A percentile compares a stretch with the other conserved stretches of the same genome.
Conservation (phyloP, 768 basidiomycete species). For the Cystobasidium onofrii region DNA sequence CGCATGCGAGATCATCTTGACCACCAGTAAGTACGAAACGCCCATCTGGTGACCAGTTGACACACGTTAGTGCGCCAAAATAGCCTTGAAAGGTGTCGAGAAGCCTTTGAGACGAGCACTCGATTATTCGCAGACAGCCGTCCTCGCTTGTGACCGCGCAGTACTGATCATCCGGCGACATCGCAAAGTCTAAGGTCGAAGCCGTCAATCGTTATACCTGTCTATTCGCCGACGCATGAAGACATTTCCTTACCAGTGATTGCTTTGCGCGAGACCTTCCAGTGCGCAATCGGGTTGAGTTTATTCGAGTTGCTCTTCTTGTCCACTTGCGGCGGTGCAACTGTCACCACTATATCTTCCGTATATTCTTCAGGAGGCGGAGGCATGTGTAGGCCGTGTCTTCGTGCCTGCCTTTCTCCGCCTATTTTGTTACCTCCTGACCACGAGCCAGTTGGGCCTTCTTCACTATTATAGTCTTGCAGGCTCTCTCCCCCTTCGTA, state of each 20-base stretch:
- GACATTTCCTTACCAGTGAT: conserved; percentile 51
- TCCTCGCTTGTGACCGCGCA: conserved; percentile 88
- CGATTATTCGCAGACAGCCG: conserved; percentile 80
- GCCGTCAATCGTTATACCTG: not conserved
- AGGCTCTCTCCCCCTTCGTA: conserved; percentile 67
- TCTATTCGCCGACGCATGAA: conserved; percentile 46
- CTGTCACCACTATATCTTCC: conserved; percentile 42
- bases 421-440: not conserved
- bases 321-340: conserved; percentile 50
- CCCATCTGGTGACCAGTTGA: conserved; percentile 92
- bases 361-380: conserved; percentile 48
- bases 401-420: not conserved
- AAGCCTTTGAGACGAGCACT: conserved; percentile 54
- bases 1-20: conserved; percentile 89
- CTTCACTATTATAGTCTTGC: conserved; percentile 29
- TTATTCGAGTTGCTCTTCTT: conserved; percentile 52
- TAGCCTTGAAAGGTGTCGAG: conserved; percentile 90
- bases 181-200: conserved; percentile 62
- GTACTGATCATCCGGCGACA: conserved; percentile 85
- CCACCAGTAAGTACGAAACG: conserved; percentile 93
- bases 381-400: conserved; percentile 71
- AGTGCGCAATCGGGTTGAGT: conserved; percentile 77
- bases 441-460: not conserved
- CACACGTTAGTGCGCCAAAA: conserved; percentile 80
- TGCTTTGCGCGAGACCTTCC: conserved; percentile 64